Conservation (phyloP, 1,284 basidiomycete species). For the Thecaphora thlaspeos region DNA sequence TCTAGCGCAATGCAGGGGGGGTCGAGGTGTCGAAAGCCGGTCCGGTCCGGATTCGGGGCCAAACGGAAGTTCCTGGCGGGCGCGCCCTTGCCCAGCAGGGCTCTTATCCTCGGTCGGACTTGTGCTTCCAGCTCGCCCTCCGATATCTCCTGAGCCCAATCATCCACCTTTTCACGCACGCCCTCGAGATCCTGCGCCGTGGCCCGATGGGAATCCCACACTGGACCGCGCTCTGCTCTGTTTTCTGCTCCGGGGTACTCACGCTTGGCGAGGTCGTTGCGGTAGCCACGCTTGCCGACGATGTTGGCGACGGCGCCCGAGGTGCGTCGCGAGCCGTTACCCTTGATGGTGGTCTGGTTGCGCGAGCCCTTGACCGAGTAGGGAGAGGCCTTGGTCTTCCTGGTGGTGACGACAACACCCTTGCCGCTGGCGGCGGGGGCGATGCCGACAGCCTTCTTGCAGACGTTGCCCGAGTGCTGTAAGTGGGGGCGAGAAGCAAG, state of each 20-base stretch:
- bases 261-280: slow-evolving; percentile 53
- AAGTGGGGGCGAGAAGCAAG: neutral
- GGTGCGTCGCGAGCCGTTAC: slow-evolving; percentile 35
- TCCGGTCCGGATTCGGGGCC: too few relatives aligned
- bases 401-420: slow-evolving; percentile 50
- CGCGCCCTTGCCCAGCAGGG: too few relatives aligned
- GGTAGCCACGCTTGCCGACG: slow-evolving; percentile 54
- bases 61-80: too few relatives aligned
- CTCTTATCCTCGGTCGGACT: too few relatives aligned
- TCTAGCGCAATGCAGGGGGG: slow-evolving; percentile 54
- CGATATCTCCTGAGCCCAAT: too few relatives aligned
- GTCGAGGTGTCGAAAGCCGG: neutral
- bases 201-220: too few relatives aligned
- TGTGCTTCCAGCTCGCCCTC: too few relatives aligned
- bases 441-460: slow-evolving; percentile 54
- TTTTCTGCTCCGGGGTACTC: slow-evolving; percentile 29
- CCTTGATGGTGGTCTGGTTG: slow-evolving; percentile 10
- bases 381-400: slow-evolving; percentile 49
- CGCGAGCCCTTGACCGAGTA: slow-evolving; percentile 33
- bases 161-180: too few relatives aligned
- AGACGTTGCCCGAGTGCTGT: slow-evolving; percentile 51
- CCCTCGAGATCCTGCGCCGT: too few relatives aligned
- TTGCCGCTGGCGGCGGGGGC: slow-evolving; percentile 34
- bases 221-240: too few relatives aligned
- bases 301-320: slow-evolving; percentile 52